Evolutionary conservation across 2,329 filamentous ascomycete genomes (phyloP).

Genomic region (Pestalotiopsis sp.): DNA sequence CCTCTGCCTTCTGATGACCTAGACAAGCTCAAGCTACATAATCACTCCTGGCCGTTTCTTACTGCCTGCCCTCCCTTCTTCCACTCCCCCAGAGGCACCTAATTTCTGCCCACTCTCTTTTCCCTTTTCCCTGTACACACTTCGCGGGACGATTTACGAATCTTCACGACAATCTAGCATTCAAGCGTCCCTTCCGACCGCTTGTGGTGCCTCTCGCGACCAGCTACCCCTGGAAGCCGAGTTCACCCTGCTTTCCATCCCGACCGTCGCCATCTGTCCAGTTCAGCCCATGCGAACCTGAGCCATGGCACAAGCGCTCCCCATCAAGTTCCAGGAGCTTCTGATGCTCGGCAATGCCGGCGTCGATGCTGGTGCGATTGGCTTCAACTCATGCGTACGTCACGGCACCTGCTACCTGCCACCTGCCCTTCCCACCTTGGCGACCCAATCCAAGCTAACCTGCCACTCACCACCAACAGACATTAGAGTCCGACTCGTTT

Average conservation of each 20-base stretch:
- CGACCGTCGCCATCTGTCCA: not conserved
- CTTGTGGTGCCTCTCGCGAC: slow-evolving; percentile 6
- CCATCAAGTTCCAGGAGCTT: slow-evolving; percentile 92
- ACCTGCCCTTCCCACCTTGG: slow-evolving; percentile 11
- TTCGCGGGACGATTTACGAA: slow-evolving; percentile 12
- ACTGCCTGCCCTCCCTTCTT: slow-evolving; percentile 9
- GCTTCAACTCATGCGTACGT: slow-evolving; percentile 86
- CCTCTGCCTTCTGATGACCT: slow-evolving; percentile 22
- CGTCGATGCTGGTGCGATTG: slow-evolving; percentile 61
- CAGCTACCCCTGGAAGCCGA: not conserved
- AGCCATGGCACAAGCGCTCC: slow-evolving; percentile 67
- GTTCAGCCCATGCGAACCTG: slow-evolving; percentile 29
- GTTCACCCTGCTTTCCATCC: not conserved
- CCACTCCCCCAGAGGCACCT: not conserved
- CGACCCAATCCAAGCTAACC: slow-evolving; percentile 17
- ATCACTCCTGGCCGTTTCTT: slow-evolving; percentile 24
- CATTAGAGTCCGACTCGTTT: slow-evolving; percentile 95
- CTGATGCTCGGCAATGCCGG: slow-evolving; percentile 64
- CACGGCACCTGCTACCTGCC: slow-evolving; percentile 16
- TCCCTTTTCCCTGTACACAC: slow-evolving; percentile 11
- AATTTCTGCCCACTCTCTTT: slow-evolving; percentile 8
- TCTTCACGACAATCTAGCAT: not conserved
- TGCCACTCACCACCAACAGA: slow-evolving; percentile 58
- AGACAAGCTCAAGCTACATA: slow-evolving; percentile 21
- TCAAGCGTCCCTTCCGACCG: slow-evolving; percentile 3